These are phyloP conservation scores for Fusarium sp. DNA, from an alignment of 2,329 filamentous ascomycete species.

Conservation along the genomic window DNA sequence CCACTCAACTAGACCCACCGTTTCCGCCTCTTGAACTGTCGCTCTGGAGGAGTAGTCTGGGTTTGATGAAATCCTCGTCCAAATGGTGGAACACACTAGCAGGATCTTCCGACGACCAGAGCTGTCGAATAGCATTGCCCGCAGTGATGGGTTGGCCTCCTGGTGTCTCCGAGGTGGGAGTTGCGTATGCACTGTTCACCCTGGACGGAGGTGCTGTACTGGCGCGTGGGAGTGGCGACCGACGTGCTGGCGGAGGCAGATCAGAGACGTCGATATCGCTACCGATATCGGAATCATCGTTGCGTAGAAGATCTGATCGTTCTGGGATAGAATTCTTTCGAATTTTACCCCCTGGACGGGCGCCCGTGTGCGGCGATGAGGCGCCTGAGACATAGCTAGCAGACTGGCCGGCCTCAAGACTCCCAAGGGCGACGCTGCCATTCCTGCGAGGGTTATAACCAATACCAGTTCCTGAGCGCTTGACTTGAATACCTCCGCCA, in stretches of 20 bases:
- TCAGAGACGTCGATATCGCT: slow-evolving; percentile 76
- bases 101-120: slow-evolving; percentile 89
- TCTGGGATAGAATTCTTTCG: slow-evolving; percentile 67
- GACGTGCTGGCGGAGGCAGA: slow-evolving; percentile 71
- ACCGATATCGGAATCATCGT: slow-evolving; percentile 69
- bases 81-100: slow-evolving; percentile 90
- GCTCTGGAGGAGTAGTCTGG: slow-evolving; percentile 85
- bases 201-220: slow-evolving; percentile 47
- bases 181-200: slow-evolving; percentile 50
- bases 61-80: slow-evolving; percentile 97
- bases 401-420: slow-evolving; percentile 58
- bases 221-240: slow-evolving; percentile 54
- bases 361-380: slow-evolving; percentile 61
- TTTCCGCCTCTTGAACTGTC: slow-evolving; percentile 53
- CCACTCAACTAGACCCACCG: slow-evolving; percentile 42
- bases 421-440: slow-evolving; percentile 70
- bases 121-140: slow-evolving; percentile 80
- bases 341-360: slow-evolving; percentile 63
- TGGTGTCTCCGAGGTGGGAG: slow-evolving; percentile 50
- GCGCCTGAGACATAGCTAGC: slow-evolving; percentile 68
- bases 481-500: slow-evolving; percentile 80
- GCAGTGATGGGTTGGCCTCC: slow-evolving; percentile 70
- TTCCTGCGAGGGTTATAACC: slow-evolving; percentile 80
- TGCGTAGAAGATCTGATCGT: slow-evolving; percentile 68
- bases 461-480: slow-evolving; percentile 81